Percentiles rank a stretch among this genome's conserved stretches.
These are phyloP conservation scores for Skeletonema potamos DNA, from an alignment of 108 stramenopile genomes.

Conservation along the genomic window DNA sequence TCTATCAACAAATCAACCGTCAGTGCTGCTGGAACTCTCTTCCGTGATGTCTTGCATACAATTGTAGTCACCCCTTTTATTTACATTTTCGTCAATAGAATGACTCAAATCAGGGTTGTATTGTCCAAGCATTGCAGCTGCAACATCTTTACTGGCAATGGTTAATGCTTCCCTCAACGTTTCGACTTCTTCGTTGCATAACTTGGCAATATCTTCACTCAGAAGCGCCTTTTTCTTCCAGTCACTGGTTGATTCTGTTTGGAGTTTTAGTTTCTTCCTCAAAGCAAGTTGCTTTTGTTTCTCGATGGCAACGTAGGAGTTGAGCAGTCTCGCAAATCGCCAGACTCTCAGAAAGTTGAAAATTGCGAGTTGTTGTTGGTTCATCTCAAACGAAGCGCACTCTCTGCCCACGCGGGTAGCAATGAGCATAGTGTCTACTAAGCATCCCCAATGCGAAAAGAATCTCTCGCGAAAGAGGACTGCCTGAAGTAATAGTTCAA, in stretches of 20 bases:
- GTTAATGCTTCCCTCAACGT: slow-evolving; percentile 34
- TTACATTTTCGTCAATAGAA: not conserved
- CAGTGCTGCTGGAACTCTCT: not conserved
- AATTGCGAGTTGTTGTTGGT: not conserved
- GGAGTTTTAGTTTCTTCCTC: slow-evolving; percentile 14
- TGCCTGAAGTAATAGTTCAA: slow-evolving; percentile 20
- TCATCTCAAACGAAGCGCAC: not conserved
- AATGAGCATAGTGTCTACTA: slow-evolving; percentile 24
- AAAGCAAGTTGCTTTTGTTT: slow-evolving; percentile 1
- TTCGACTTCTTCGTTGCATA: slow-evolving; percentile 23
- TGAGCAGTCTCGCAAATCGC: slow-evolving; percentile 17
- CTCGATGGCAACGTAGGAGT: slow-evolving; percentile 20
- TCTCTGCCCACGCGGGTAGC: not conserved
- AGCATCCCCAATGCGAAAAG: slow-evolving; percentile 37
- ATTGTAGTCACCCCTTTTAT: not conserved
- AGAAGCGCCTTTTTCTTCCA: not conserved
- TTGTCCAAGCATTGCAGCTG: slow-evolving; percentile 4
- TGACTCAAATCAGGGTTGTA: not conserved
- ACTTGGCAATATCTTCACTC: slow-evolving; percentile 9
- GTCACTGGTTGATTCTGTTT: not conserved
- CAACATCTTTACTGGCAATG: slow-evolving; percentile 32
- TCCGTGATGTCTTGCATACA: not conserved
- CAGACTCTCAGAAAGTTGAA: slow-evolving; percentile 9
- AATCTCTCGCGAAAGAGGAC: slow-evolving; percentile 9
- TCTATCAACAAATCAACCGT: not conserved